These are phyloP conservation scores for Elaeagnus macrophylla DNA, from an alignment of 306 rosid genomes.

Conservation along the genomic window DNA sequence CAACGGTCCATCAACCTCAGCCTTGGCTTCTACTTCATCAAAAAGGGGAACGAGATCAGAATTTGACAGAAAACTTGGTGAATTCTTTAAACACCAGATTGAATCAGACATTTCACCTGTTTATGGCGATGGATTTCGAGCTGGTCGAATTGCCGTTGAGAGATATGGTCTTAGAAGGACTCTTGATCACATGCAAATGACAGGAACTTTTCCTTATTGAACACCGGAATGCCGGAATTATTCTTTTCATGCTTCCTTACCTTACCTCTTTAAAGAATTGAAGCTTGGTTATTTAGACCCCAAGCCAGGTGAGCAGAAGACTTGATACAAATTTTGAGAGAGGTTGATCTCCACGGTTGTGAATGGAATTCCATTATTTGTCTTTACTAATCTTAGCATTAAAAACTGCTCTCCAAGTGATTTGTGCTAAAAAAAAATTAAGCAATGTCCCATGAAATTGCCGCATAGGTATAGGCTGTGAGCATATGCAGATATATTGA, in stretches of 20 bases:
- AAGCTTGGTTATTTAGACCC: conserved; percentile 41
- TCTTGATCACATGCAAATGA: conserved; percentile 76
- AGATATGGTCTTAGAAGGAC: conserved; percentile 74
- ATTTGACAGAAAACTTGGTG: conserved; percentile 82
- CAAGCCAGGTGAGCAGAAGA: conserved; percentile 13
- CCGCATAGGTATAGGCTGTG: too few species aligned
- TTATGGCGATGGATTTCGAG: conserved; percentile 91
- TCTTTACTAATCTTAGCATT: too few species aligned
- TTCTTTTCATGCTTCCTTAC: conserved; percentile 16
- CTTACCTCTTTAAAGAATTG: conserved; percentile 29
- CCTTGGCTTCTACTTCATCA: conserved; percentile 36
- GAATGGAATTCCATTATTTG: background rate
- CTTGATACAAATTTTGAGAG: conserved; percentile 21
- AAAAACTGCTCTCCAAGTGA: too few species aligned
- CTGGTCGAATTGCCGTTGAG: conserved; percentile 75
- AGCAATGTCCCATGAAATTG: too few species aligned
- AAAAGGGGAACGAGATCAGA: conserved; percentile 45
- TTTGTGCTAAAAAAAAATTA: too few species aligned
- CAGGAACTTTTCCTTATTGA: conserved; percentile 75
- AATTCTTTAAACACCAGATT: conserved; percentile 87
- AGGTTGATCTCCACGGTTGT: conserved; percentile 23
- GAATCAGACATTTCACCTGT: conserved; percentile 92
- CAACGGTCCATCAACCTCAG: conserved; percentile 46
- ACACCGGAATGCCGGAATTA: conserved; percentile 5
- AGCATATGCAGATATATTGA: too few species aligned